Base-by-base conservation (phyloP, 495 filamentous ascomycete species). In the Lepidopterella palustris region DNA sequence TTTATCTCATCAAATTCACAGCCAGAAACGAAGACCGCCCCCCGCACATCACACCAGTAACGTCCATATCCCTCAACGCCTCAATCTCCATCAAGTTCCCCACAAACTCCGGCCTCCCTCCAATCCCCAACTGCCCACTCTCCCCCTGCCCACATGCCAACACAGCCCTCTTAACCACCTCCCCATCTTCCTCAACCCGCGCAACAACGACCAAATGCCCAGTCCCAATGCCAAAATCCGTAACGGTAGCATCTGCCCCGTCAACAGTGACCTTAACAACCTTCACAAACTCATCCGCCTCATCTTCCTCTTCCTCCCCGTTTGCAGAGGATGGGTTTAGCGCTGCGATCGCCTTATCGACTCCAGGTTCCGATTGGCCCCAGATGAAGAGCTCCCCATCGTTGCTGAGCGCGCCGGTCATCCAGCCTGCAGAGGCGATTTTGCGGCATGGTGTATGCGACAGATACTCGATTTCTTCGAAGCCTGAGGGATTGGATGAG, bases 131-230 rank as follows among this genome's bases (percentile, higher is more conserved):
- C 6, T 50, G 47, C 8, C 47, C 47, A 27, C 8, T 10, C 9
- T 50, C 20, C 6, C 47, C 21, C 26, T 50, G 47, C 21, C 47
- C 47, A 15, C 18, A 21, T 9, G 18, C 18, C 15, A 50, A 27
- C 0, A 50, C 8, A 24, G 20, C 23, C n/a, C 47, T 50, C 15
- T 25, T 24, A 5, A 50, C 5, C 13, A 25, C 21, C 11, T 24
- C 4, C 5, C 26, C 25, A 5, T 6, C 4, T 9, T 24, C 15
- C 1, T 50, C 24, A 6, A 24, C 25, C 9, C 24, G 15, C 15
- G 47, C 47, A 15, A 24, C 47, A 50, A 50, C 47, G 23, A 50
- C 25, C 23, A 50, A 27, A 50, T 50, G 47, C 20, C 47, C 47
- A 25, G 47, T 15, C 15, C 47, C 47, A 27, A 50, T 50, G 47